Percentiles rank a stretch among this genome's conserved stretches.
Evolutionary conservation across 805 yeast species (phyloP).

Genomic region (Wickerhamomyces sydowiorum): DNA sequence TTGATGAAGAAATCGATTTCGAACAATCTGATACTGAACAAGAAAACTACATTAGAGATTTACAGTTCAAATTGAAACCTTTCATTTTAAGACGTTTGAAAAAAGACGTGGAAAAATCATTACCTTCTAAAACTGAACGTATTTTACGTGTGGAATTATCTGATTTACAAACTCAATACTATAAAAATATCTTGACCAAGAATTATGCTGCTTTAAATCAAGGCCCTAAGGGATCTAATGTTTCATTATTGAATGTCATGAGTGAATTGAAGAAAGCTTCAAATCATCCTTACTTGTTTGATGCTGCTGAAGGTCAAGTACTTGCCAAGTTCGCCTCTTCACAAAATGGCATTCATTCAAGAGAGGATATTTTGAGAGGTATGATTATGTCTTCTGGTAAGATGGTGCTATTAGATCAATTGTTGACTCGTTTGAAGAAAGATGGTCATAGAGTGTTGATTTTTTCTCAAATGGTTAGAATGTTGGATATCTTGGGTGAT

Average conservation of each 20-base stretch:
- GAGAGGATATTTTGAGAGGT: slow-evolving; percentile 83
- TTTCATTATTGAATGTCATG: slow-evolving; percentile 87
- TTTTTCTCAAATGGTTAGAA: slow-evolving; percentile 96
- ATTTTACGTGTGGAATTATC: slow-evolving; percentile 92
- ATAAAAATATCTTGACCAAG: slow-evolving; percentile 86
- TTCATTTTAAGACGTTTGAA: slow-evolving; percentile 89
- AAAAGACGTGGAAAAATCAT: slow-evolving; percentile 94
- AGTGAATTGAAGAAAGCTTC: slow-evolving; percentile 95
- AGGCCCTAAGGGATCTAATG: slow-evolving; percentile 71
- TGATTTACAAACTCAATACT: slow-evolving; percentile 91
- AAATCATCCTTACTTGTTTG: slow-evolving; percentile 94
- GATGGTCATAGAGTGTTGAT: slow-evolving; percentile 97
- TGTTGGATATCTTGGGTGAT: slow-evolving; percentile 92
- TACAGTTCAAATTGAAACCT: slow-evolving; percentile 84
- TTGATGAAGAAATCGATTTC: slow-evolving; percentile 93
- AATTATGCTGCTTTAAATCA: slow-evolving; percentile 89
- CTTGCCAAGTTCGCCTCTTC: slow-evolving; percentile 57
- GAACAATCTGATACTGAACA: slow-evolving; percentile 84
- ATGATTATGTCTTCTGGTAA: slow-evolving; percentile 97
- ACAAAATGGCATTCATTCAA: slow-evolving; percentile 34
- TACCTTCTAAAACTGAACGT: slow-evolving; percentile 94
- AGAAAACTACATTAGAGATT: slow-evolving; percentile 79
- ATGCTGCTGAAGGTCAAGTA: slow-evolving; percentile 84
- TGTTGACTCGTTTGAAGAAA: slow-evolving; percentile 73
- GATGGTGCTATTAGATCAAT: slow-evolving; percentile 91